phyloP scores from a whole-genome alignment of 2,329 filamentous ascomycete species.

The Trichophyton equinum region DNA sequence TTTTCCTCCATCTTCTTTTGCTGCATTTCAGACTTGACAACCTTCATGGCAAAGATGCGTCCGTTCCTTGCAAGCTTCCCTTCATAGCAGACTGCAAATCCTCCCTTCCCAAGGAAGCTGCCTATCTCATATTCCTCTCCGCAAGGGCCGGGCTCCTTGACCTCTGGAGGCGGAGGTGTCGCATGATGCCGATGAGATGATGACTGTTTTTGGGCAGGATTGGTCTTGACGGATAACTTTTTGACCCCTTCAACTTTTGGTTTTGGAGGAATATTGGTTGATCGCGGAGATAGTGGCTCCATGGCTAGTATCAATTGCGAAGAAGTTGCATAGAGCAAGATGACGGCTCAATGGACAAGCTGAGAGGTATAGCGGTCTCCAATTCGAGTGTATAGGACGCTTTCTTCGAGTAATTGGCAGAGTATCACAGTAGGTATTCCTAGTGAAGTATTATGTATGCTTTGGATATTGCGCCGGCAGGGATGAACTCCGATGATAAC shows the following conservation, averaged over 20 bases:
- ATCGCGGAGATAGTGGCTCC: slow-evolving; percentile 37
- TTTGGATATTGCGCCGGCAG: neutral
- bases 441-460: neutral
- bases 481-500: neutral
- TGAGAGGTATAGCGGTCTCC: neutral
- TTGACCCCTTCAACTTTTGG: slow-evolving; percentile 28
- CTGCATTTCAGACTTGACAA: slow-evolving; percentile 38
- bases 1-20: slow-evolving; percentile 43
- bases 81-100: slow-evolving; percentile 41
- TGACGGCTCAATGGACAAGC: neutral
- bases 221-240: slow-evolving; percentile 20
- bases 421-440: neutral
- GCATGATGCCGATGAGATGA: slow-evolving; percentile 33
- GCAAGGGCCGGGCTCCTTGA: slow-evolving; percentile 34
- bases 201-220: slow-evolving; percentile 22
- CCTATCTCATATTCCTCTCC: slow-evolving; percentile 37
- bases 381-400: neutral
- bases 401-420: neutral
- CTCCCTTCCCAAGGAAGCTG: slow-evolving; percentile 37
- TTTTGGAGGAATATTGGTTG: slow-evolving; percentile 36
- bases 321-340: neutral
- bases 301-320: slow-evolving; percentile 4
- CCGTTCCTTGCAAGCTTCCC: slow-evolving; percentile 32
- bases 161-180: slow-evolving; percentile 32
- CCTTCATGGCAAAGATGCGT: slow-evolving; percentile 39